Evolutionary conservation across 495 filamentous ascomycete species (phyloP), one percentile per base, ranked within the genome.

Genomic region (Aspergillus leporis): DNA sequence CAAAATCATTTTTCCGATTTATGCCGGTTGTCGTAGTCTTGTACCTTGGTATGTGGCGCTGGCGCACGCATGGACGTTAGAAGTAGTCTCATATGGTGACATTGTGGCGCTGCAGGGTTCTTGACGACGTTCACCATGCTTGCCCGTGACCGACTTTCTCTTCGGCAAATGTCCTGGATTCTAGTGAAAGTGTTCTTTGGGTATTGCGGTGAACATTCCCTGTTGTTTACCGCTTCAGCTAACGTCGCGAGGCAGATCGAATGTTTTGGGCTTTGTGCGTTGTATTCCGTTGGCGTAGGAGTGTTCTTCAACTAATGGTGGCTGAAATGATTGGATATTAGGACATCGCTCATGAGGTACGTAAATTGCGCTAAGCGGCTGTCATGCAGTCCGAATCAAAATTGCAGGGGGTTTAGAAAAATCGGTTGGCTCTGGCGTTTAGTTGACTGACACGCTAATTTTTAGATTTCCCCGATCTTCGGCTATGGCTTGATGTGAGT

Each of bases 1-100:
- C 91, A 19, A 96, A 92, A 74, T 90, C 94, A 58, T 96, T 96
- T 66, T 72, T 94, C 65, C 93, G 93, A 61, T 97, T 97, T 71
- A 83, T 93, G 68, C 86, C 90, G 13, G 80, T 97, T n/a, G 90
- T 98, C 21, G 74, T 89, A 48, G 85, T 97, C 55, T 75, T 96
- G 61, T 96, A 95, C 66, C 66, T 89, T 45, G 85, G 85, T 87
- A 67, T 60, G 60, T 63, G 56, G 58, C 40, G 59, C 41, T 21
- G 23, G 31, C 25, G 23, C 28, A 19, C 12, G 53, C 38, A 16
- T 16, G 25, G 28, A 31, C 36, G 7, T 18, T 22, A 23, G 30
- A 18, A 28, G 23, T n/a, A 55, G 30, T 21, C 22, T 23, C 9
- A 46, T 25, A 18, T 41, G 30, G 19, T 18, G 49, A 34, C 31